These are phyloP conservation scores for Alliaria petiolata DNA, from an alignment of 345 rosid genomes.

Conservation along the genomic window DNA sequence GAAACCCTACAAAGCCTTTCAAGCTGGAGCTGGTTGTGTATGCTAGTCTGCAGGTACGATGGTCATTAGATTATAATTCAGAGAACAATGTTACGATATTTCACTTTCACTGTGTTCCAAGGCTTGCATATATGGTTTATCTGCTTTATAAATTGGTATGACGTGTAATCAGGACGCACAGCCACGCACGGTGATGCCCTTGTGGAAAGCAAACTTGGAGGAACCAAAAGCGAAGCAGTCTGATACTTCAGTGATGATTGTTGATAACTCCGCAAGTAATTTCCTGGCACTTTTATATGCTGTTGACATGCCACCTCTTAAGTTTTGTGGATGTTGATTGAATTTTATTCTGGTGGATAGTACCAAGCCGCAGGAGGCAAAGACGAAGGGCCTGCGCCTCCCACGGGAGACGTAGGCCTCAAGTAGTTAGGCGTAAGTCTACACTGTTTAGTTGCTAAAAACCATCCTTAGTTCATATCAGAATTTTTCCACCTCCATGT, in stretches of 20 bases:
- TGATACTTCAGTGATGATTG: slow-evolving; percentile 77
- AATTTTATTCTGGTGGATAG: slow-evolving; percentile 60
- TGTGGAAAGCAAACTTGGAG: slow-evolving; percentile 92
- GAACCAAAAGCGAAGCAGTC: slow-evolving; percentile 64
- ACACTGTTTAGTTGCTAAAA: slow-evolving; percentile 30
- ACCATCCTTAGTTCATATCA: slow-evolving; percentile 6
- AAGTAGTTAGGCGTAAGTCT: slow-evolving; percentile 68
- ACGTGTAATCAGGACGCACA: slow-evolving; percentile 69
- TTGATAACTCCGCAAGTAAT: slow-evolving; percentile 71
- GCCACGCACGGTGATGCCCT: slow-evolving; percentile 67
- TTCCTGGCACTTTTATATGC: slow-evolving; percentile 20
- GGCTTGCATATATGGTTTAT: not conserved
- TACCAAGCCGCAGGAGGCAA: slow-evolving; percentile 72
- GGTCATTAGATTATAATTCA: not conserved
- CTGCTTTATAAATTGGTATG: not conserved
- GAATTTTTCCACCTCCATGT: not conserved
- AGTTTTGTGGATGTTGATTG: slow-evolving; percentile 36
- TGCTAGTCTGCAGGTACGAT: slow-evolving; percentile 59
- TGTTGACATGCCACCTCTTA: slow-evolving; percentile 19
- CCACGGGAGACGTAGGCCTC: slow-evolving; percentile 63
- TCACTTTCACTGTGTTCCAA: not conserved
- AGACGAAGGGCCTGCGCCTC: slow-evolving; percentile 46
- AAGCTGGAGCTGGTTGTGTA: slow-evolving; percentile 91
- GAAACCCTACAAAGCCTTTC: slow-evolving; percentile 58
- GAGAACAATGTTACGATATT: not conserved